Conservation (phyloP, 805 yeast genomes). For the Sugiyamaella floridensis region DNA sequence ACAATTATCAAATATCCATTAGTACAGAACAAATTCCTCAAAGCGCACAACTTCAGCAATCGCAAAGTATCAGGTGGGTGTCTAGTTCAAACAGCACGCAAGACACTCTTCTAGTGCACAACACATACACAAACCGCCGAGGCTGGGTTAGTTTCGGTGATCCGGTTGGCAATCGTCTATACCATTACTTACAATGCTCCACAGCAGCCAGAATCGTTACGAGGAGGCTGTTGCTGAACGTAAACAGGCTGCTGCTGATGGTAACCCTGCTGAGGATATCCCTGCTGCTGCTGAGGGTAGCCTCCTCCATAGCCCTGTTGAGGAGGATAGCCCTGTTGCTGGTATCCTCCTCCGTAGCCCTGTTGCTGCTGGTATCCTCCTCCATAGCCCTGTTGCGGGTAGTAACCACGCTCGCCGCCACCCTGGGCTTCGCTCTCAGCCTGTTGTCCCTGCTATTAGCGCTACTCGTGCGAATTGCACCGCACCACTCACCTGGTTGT, state of each 20-base stretch:
- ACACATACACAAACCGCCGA: slow-evolving; percentile 20
- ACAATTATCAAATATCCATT: too few species aligned
- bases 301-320: slow-evolving; percentile 11
- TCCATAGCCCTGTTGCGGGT: slow-evolving; percentile 7
- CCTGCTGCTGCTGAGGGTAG: slow-evolving; percentile 4
- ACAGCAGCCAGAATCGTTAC: slow-evolving; percentile 22
- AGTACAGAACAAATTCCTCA: too few species aligned
- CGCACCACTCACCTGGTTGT: slow-evolving; percentile 9
- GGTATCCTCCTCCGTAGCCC: slow-evolving; percentile 8
- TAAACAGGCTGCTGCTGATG: slow-evolving; percentile 33
- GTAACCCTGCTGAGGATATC: slow-evolving; percentile 13
- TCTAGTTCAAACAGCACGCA: slow-evolving; percentile 13
- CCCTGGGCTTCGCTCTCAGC: background rate
- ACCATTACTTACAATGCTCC: slow-evolving; percentile 19
- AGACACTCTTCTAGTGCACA: slow-evolving; percentile 22
- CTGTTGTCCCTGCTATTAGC: background rate
- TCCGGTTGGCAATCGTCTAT: too few species aligned
- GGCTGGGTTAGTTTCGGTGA: slow-evolving; percentile 9
- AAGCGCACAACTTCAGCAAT: background rate
- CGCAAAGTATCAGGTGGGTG: background rate
- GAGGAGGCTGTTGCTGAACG: slow-evolving; percentile 28
- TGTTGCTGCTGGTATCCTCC: slow-evolving; percentile 8
- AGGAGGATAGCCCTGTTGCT: slow-evolving; percentile 9
- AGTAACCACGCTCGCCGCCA: slow-evolving; percentile 5
- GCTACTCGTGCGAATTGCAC: background rate